Conservation (phyloP, 768 basidiomycete species). For the Boletus edulis region DNA sequence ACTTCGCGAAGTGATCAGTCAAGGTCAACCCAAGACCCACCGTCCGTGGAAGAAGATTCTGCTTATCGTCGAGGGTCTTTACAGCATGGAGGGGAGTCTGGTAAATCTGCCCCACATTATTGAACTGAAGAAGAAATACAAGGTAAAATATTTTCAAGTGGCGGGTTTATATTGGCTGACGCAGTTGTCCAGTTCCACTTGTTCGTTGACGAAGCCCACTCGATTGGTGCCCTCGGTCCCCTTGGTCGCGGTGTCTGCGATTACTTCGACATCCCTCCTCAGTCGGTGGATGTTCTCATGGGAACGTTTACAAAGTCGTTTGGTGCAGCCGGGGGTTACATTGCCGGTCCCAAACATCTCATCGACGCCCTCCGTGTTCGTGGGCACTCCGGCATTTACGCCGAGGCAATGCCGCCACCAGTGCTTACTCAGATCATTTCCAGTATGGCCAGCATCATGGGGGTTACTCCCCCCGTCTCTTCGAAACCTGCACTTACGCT, state of each 20-base stretch:
- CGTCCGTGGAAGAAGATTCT: conserved; percentile 99
- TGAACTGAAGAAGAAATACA: conserved; percentile 91
- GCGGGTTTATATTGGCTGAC: not conserved
- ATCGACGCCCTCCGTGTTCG: conserved; percentile 80
- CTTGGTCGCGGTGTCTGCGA: conserved; percentile 94
- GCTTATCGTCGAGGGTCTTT: conserved; percentile 91
- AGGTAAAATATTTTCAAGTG: conserved; percentile 49
- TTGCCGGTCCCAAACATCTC: conserved; percentile 77
- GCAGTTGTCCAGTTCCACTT: conserved; percentile 73
- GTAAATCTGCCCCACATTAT: conserved; percentile 80
- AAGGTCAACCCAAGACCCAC: conserved; percentile 97
- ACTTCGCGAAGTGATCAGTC: conserved; percentile 88
- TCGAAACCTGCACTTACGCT: conserved; percentile 25
- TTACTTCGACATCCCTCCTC: conserved; percentile 85
- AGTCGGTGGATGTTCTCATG: conserved; percentile 90
- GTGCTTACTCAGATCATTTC: conserved; percentile 90
- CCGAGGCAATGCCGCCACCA: conserved; percentile 87
- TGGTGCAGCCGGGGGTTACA: conserved; percentile 92
- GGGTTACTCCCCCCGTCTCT: conserved; percentile 46
- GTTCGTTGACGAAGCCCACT: conserved; percentile 96
- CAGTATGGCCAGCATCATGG: conserved; percentile 97
- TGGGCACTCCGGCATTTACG: conserved; percentile 81
- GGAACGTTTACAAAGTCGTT: conserved; percentile 98
- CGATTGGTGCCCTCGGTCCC: conserved; percentile 93
- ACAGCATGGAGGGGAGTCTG: conserved; percentile 98